phyloP scores from a whole-genome alignment of 169 alveolate species.

The Nephromyces sp. region DNA sequence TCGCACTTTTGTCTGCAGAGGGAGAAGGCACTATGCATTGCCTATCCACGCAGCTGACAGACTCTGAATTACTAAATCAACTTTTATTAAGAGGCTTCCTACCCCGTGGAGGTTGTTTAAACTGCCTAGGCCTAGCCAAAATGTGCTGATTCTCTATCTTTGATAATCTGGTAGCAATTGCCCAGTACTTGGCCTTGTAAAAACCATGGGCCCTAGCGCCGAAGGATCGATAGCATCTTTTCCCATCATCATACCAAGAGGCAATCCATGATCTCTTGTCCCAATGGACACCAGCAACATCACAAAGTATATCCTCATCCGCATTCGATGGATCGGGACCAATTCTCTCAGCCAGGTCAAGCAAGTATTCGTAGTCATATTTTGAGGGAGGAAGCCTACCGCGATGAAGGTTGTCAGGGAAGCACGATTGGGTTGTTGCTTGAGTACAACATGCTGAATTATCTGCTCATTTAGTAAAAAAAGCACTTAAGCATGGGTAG shows the following conservation, averaged over 20 bases:
- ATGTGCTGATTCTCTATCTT: constrained; percentile 35
- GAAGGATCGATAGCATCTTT: constrained; percentile 56
- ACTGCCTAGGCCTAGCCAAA: constrained; percentile 4
- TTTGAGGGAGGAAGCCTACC: constrained; percentile 9
- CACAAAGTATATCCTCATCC: constrained; percentile 51
- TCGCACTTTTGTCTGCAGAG: no score
- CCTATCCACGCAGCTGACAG: no score
- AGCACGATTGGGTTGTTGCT: no score
- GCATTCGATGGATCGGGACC: constrained; percentile 45
- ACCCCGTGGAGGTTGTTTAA: no score
- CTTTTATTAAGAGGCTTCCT: no score
- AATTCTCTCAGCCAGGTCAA: constrained; percentile 44
- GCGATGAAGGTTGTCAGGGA: no score
- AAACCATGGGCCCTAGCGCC: constrained; percentile 69
- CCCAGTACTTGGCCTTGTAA: constrained; percentile 61
- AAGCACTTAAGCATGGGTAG: no score
- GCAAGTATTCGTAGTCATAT: constrained; percentile 56
- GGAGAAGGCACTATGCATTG: no score
- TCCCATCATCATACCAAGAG: constrained; percentile 66
- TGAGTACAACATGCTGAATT: no score
- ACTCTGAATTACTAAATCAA: no score
- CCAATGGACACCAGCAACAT: constrained; percentile 70
- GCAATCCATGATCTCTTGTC: constrained; percentile 75
- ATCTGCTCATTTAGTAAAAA: no score
- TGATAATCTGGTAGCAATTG: constrained; percentile 58